These are phyloP conservation scores for Pseudophaeomoniella oleicola DNA, from an alignment of 2,329 filamentous ascomycete species.

Conservation along the genomic window DNA sequence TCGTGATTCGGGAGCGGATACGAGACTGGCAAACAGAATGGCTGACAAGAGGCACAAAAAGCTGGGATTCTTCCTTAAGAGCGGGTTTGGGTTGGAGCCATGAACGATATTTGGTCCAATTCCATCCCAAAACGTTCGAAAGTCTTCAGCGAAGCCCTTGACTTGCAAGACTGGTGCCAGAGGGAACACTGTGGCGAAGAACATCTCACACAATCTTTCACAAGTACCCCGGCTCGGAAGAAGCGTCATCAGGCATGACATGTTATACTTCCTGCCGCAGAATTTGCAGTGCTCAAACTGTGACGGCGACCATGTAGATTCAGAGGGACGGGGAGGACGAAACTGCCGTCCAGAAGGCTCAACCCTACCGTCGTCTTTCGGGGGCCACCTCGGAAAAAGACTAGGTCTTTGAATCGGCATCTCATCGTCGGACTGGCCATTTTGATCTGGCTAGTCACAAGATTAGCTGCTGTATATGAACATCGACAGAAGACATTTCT, in stretches of 20 bases:
- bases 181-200: conserved; percentile 9
- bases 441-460: no score
- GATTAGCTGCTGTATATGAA: no score
- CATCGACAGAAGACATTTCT: no score
- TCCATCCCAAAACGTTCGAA: conserved; percentile 7
- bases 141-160: conserved; percentile 8
- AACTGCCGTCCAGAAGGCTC: conserved; percentile 4
- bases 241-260: conserved; percentile 7
- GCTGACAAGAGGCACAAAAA: conserved; percentile 8
- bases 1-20: conserved; percentile 4
- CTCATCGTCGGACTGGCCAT: neutral
- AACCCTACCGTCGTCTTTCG: neutral
- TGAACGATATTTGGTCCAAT: conserved; percentile 3
- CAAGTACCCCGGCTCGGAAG: conserved; percentile 7
- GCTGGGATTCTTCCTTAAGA: conserved; percentile 8
- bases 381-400: conserved; percentile 5
- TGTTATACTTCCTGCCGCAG: conserved; percentile 8
- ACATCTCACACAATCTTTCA: conserved; percentile 7
- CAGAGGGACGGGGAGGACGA: conserved; percentile 4
- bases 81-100: conserved; percentile 4
- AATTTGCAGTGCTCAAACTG: conserved; percentile 6
- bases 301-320: conserved; percentile 4
- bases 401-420: neutral
- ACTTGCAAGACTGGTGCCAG: conserved; percentile 8
- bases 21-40: conserved; percentile 7